Evolutionary conservation across 140 eudicot genomes (phyloP), one percentile per base, ranked within the genome.

Genomic region (Ambrosia hybrid): DNA sequence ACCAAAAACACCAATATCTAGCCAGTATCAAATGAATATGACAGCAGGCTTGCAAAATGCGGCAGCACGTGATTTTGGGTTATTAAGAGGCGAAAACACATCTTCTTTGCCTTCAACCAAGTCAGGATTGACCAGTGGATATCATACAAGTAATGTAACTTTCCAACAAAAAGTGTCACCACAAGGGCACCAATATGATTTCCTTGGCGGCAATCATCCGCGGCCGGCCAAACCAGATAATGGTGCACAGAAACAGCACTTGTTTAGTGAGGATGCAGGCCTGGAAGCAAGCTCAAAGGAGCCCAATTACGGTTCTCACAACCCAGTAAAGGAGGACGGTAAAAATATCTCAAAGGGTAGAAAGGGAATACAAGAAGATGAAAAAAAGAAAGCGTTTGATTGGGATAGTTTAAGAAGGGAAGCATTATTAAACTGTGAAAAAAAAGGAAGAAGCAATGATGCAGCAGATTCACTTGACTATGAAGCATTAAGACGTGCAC

Each of bases 321-420:
- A 57, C 36, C 82, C 70, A 46, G 10, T 61, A 21, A 64, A 17
- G 62, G 79, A 62, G 65, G 38, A 77, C 6, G 16, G 58, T 52
- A 57, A 72, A 41, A 70, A 70, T 16, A 46, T 39, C 57, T 26
- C 88, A 7, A 85, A 80, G 46, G 84, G 68, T 55, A 80, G 76
- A 85, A 89, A 89, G 73, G 82, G 76, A 39, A 85, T 75, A 41
- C 63, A 43, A 15, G 89, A 83, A 80, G 86, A 75, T 41, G 95
- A 78, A 59, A 85, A 80, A 55, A 81, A 72, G 61, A 77, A 79
- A 52, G 73, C 78, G 6, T 58, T 86, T 80, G 85, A 91, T 56
- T 95, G 97, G 99, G 97, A 90, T 76, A 80, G 81, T 76, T 78
- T 91, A 75, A 79, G 96, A 71, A 78, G 71, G 76, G 77, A 86